Evolutionary conservation across 371 early-diverging fungal genomes (phyloP).

Genomic region (Coemansia sp.): DNA sequence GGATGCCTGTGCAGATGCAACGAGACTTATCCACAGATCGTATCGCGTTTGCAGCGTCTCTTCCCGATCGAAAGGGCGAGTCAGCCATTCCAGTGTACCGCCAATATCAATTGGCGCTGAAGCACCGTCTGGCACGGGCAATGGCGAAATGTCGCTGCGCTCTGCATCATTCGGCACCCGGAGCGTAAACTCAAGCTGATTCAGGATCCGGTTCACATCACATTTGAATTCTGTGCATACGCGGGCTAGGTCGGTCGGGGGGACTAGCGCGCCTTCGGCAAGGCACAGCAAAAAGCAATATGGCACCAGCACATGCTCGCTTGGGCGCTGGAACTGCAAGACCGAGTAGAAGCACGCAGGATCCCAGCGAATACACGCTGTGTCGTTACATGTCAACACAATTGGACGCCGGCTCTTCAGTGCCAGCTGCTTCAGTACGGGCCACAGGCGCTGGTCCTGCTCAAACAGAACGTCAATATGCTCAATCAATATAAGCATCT

Average conservation of each 20-base stretch:
- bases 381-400: constrained; percentile 70
- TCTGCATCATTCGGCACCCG: background rate
- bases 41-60: constrained; percentile 39
- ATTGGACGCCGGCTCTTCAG: constrained; percentile 78
- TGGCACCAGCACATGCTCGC: constrained; percentile 28
- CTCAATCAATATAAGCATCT: constrained; percentile 75
- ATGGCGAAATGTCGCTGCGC: no score
- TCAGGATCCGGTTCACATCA: constrained; percentile 35
- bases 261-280: constrained; percentile 22
- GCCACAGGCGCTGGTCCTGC: constrained; percentile 81
- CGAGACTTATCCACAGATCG: constrained; percentile 26
- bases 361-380: constrained; percentile 38
- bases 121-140: background rate
- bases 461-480: constrained; percentile 82
- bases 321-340: constrained; percentile 28
- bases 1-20: constrained; percentile 19
- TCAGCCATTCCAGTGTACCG: constrained; percentile 35
- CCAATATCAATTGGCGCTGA: constrained; percentile 10
- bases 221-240: constrained; percentile 21
- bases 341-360: constrained; percentile 26
- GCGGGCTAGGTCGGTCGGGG: constrained; percentile 20
- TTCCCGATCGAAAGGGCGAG: constrained; percentile 4
- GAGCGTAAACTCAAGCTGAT: constrained; percentile 24
- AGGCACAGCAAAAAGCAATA: constrained; percentile 42
- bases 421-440: constrained; percentile 64